A percentile compares a stretch with the other conserved stretches of the same genome.
Conservation (phyloP, 139 green algal genomes). For the Limnomonas spitsbergensis region DNA sequence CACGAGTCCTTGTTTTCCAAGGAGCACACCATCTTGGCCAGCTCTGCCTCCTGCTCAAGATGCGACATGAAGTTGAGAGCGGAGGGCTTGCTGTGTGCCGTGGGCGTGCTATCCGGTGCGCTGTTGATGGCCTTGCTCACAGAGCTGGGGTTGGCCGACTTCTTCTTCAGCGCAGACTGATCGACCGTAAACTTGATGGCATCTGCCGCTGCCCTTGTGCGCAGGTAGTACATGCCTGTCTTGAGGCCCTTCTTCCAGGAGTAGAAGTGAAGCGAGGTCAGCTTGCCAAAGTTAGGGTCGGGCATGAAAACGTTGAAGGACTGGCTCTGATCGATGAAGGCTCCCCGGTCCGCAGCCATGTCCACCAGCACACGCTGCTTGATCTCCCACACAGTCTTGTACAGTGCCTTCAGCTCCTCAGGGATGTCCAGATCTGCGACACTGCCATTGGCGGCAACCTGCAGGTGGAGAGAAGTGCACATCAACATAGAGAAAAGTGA, state of each 20-base stretch:
- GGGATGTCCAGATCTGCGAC: conserved; percentile 78
- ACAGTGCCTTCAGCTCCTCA: conserved; percentile 86
- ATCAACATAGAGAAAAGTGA: too few relatives aligned
- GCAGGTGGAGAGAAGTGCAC: too few relatives aligned
- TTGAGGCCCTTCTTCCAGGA: conserved; percentile 93
- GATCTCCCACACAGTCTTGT: conserved; percentile 99
- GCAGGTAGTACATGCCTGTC: conserved; percentile 99
- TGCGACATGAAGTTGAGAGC: conserved; percentile 12
- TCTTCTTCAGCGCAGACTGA: conserved; percentile 55
- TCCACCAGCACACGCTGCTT: conserved; percentile 94
- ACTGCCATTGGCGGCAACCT: conserved; percentile 56
- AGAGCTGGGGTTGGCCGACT: not conserved
- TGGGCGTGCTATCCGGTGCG: conserved; percentile 7
- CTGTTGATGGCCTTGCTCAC: conserved; percentile 11
- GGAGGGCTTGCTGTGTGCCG: not conserved
- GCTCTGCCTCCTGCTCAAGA: conserved; percentile 58
- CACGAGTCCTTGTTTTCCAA: conserved; percentile 97
- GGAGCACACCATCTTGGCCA: conserved; percentile 89
- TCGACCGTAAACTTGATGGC: conserved; percentile 99
- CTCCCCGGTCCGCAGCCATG: conserved; percentile 96
- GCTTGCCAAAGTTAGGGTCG: conserved; percentile 98
- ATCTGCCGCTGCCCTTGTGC: conserved; percentile 87
- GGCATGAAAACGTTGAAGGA: conserved; percentile 96
- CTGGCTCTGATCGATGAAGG: conserved; percentile 98
- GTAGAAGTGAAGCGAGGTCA: conserved; percentile 98